Base-by-base conservation (phyloP, 106 monocot species). In the Acorus gramineus region DNA sequence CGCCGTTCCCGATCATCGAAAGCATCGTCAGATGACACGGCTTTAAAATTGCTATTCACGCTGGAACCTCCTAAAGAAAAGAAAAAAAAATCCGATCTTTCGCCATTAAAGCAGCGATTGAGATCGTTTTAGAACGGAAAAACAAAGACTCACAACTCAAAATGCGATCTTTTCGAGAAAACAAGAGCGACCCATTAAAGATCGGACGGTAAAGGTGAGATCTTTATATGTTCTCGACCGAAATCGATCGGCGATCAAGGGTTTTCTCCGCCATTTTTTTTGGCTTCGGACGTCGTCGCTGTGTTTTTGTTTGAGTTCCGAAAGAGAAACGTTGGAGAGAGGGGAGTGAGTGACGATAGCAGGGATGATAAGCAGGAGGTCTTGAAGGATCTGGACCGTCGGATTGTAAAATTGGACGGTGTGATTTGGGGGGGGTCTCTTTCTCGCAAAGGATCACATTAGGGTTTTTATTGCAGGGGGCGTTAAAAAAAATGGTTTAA, bases 1-100 rank as follows among this genome's bases (percentile, higher is more conserved):
- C 84, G 6, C 64, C 71, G 8, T 76, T 13, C 2, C 67, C 82
- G 47, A 72, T 65, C 58, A 64, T 50, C 46, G 84, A 60, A 45
- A 84, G 55, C 80, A 84, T 81, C 46, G 71, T 62, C 59, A 76
- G 43, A 10, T 77, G 64, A 8, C 70, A 14, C 59, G 66, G 73
- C 66, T 67, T 28, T 28, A 28, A 28, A 28, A 28, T 28, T 28
- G 28, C 28, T 28, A 28, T 28, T 28, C 28, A 28, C 28, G 28
- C 28, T 28, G 28, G 1, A 28, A 28, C 28, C 28, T 28, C 1
- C 28, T 28, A 28, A 28, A 28, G 28, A 28, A 28, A 28, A 28
- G 28, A 28, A 28, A 28, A 28, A 73, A 73, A 73, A 42, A 44
- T 59, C 43, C 3, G 49, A 52, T 43, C 28, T 73, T 59, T 56